Conservation (phyloP, 257 asterid genomes). For the Ophiorrhiza pumila region DNA sequence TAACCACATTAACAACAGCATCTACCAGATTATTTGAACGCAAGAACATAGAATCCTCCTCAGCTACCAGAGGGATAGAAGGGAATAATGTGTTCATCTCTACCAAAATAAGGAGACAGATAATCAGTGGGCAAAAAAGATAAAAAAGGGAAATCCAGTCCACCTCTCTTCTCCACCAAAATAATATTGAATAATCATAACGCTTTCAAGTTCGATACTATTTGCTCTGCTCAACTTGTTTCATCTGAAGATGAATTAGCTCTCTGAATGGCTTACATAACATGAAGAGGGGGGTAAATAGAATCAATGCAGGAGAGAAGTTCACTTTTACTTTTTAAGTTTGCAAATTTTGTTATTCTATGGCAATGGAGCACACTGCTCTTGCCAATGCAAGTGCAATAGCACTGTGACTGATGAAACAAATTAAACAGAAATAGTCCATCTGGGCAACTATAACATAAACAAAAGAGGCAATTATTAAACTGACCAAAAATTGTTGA, state of each 20-base stretch:
- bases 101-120: constrained; percentile 25
- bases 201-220: neutral
- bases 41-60: constrained; percentile 84
- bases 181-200: neutral
- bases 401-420: neutral
- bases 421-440: neutral
- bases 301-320: neutral
- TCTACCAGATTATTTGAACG: constrained; percentile 67
- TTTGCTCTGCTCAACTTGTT: neutral
- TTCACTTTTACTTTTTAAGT: too few relatives aligned
- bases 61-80: constrained; percentile 87
- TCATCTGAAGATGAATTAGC: too few relatives aligned
- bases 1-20: constrained; percentile 63
- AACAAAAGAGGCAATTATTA: neutral
- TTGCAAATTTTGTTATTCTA: neutral
- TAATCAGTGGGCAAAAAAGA: constrained; percentile 7
- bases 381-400: neutral
- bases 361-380: neutral
- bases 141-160: neutral
- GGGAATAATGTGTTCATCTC: constrained; percentile 78
- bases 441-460: neutral
- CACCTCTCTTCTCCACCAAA: neutral
- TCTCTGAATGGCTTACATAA: neutral
- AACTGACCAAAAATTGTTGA: neutral
- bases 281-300: neutral